Evolutionary conservation across 257 asterid genomes (phyloP).

Genomic region (Coffea eugenioides): DNA sequence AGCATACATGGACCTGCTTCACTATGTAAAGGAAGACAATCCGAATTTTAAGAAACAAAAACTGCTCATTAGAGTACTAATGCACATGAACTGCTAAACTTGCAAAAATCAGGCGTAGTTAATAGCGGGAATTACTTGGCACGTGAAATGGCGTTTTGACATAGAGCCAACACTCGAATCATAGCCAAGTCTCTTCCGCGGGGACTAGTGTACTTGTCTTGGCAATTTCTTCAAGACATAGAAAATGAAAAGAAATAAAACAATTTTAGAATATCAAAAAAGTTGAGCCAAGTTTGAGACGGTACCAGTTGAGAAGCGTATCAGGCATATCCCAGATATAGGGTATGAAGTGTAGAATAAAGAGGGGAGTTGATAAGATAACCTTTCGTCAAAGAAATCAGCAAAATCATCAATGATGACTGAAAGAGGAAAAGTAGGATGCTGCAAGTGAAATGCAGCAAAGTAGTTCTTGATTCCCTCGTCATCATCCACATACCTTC

Average conservation of each 20-base stretch:
- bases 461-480: conserved; percentile 78
- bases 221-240: conserved; percentile 58
- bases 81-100: background rate
- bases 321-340: background rate
- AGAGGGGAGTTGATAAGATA: background rate
- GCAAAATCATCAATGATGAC: conserved; percentile 80
- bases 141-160: conserved; percentile 61
- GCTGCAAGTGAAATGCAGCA: conserved; percentile 89
- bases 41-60: background rate
- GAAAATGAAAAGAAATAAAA: background rate
- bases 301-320: background rate
- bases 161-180: conserved; percentile 67
- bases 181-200: conserved; percentile 92
- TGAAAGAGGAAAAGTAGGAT: conserved; percentile 48
- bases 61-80: no score
- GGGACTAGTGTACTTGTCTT: conserved; percentile 59
- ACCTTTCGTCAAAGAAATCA: conserved; percentile 75
- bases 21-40: conserved; percentile 40
- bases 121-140: conserved; percentile 53
- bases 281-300: background rate
- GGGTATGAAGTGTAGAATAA: no score
- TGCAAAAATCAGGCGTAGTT: background rate
- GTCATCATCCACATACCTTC: conserved; percentile 77
- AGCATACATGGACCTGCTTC: conserved; percentile 51
- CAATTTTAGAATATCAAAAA: no score